These are phyloP conservation scores for Entoloma clypeatum DNA, from an alignment of 1,284 basidiomycete genomes.

Conservation along the genomic window DNA sequence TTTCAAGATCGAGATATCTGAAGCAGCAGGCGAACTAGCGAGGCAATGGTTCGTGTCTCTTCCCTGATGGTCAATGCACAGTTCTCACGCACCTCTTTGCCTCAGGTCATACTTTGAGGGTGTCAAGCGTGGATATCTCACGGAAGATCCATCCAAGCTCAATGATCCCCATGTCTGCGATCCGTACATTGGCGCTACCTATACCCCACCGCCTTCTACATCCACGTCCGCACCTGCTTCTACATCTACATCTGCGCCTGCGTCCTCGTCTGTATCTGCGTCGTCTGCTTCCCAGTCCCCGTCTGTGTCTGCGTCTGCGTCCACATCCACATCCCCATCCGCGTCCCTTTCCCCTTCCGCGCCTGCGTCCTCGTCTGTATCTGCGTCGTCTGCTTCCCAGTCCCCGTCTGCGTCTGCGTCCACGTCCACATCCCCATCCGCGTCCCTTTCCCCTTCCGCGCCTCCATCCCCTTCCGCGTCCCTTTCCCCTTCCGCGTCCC, in stretches of 20 bases:
- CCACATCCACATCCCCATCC: too few relatives aligned
- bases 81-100: neutral
- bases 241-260: too few relatives aligned
- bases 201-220: neutral
- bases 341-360: too few relatives aligned
- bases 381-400: too few relatives aligned
- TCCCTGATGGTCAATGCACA: neutral
- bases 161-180: slow-evolving; percentile 61
- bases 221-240: neutral
- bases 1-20: slow-evolving; percentile 65
- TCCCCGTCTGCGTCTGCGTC: too few relatives aligned
- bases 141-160: slow-evolving; percentile 53
- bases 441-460: neutral
- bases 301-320: neutral
- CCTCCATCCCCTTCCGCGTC: neutral
- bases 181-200: slow-evolving; percentile 33
- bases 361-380: too few relatives aligned
- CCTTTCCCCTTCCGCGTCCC: too few relatives aligned
- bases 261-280: too few relatives aligned
- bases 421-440: neutral
- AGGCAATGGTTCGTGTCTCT: slow-evolving; percentile 51
- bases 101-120: slow-evolving; percentile 72
- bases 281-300: neutral
- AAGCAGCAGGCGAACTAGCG: slow-evolving; percentile 42
- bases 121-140: slow-evolving; percentile 55